These are phyloP conservation scores for Saraca asoca DNA, from an alignment of 331 rosid genomes.

Conservation along the genomic window DNA sequence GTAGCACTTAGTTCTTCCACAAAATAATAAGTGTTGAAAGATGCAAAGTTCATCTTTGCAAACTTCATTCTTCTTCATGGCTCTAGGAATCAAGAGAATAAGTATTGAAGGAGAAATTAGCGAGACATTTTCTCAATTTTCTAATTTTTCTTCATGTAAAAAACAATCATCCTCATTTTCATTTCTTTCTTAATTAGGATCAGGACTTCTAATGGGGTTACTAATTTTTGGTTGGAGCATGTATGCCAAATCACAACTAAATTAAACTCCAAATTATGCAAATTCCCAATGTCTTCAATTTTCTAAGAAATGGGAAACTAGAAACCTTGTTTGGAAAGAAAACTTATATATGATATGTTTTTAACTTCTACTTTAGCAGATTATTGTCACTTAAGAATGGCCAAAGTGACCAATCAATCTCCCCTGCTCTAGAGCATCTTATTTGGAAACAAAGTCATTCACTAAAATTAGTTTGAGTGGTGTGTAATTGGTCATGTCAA, in stretches of 20 bases:
- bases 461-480: slow-evolving; percentile 55
- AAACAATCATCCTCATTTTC: no score
- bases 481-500: slow-evolving; percentile 68
- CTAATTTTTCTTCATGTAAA: no score
- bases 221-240: slow-evolving; percentile 68
- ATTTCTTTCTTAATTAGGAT: slow-evolving; percentile 11
- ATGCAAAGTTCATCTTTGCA: slow-evolving; percentile 65
- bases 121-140: not conserved
- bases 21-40: slow-evolving; percentile 61
- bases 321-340: not conserved
- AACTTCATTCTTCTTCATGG: slow-evolving; percentile 73
- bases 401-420: slow-evolving; percentile 35
- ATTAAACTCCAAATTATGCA: slow-evolving; percentile 36
- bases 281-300: slow-evolving; percentile 53
- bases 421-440: slow-evolving; percentile 38
- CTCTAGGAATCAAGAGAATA: slow-evolving; percentile 54
- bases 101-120: slow-evolving; percentile 41
- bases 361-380: slow-evolving; percentile 36
- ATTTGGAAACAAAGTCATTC: slow-evolving; percentile 43
- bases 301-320: not conserved
- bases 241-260: slow-evolving; percentile 37
- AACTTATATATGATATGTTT: slow-evolving; percentile 12
- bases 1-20: slow-evolving; percentile 64
- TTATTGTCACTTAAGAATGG: slow-evolving; percentile 28
- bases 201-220: slow-evolving; percentile 48